These are phyloP conservation scores for Leccinellum luteum DNA, from an alignment of 768 basidiomycete species.

Conservation along the genomic window DNA sequence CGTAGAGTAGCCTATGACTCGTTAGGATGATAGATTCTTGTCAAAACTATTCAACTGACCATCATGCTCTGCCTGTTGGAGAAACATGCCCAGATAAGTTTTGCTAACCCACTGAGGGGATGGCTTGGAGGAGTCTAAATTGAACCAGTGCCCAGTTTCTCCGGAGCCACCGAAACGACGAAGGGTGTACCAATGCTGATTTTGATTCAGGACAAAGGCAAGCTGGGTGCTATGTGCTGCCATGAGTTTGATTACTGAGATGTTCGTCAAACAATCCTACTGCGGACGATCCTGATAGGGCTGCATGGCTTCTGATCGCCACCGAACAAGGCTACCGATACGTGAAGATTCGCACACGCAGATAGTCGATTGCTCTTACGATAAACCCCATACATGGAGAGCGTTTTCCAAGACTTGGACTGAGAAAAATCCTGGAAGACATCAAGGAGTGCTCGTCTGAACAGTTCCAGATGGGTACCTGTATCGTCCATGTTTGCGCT, in stretches of 20 bases:
- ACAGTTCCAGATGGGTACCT: constrained; percentile 38
- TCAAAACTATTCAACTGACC: constrained; percentile 43
- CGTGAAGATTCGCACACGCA: constrained; percentile 4
- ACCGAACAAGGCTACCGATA: constrained; percentile 59
- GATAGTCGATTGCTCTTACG: constrained; percentile 41
- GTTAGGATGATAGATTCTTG: constrained; percentile 5
- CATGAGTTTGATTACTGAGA: constrained; percentile 7
- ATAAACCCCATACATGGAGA: constrained; percentile 79
- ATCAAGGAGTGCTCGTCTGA: background rate
- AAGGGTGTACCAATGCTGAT: constrained; percentile 88
- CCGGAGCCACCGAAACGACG: constrained; percentile 68
- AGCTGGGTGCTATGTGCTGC: constrained; percentile 59
- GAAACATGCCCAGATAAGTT: constrained; percentile 79
- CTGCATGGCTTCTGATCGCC: constrained; percentile 82
- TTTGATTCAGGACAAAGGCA: constrained; percentile 83
- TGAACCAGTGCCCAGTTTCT: constrained; percentile 75
- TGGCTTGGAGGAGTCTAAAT: constrained; percentile 73
- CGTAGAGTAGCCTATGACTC: constrained; percentile 68
- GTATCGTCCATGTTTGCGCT: constrained; percentile 93
- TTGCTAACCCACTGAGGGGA: constrained; percentile 81
- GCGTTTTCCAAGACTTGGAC: constrained; percentile 87
- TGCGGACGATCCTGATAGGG: constrained; percentile 73
- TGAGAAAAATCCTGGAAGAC: constrained; percentile 77
- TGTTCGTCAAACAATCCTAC: constrained; percentile 40
- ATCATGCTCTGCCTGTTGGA: constrained; percentile 84